phyloP scores from a whole-genome alignment of 2,329 filamentous ascomycete genomes.

The Clonostachys rosea region DNA sequence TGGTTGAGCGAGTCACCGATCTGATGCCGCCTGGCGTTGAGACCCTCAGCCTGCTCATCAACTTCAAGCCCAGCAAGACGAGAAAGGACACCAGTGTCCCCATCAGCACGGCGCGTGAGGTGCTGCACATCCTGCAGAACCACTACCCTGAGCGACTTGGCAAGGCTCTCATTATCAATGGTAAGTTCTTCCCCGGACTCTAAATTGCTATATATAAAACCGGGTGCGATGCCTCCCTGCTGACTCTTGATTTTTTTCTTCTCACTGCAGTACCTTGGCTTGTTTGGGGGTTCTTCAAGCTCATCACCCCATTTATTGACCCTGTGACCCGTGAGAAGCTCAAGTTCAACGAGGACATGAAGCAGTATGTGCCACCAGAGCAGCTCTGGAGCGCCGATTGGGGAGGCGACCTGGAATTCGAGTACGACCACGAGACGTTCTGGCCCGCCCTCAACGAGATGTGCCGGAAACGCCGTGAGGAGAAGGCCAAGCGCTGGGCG shows the following conservation, averaged over 20 bases:
- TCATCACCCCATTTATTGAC: slow-evolving; percentile 95
- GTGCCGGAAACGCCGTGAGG: slow-evolving; percentile 59
- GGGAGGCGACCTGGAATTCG: slow-evolving; percentile 78
- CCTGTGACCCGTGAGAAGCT: slow-evolving; percentile 90
- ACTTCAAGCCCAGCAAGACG: slow-evolving; percentile 78
- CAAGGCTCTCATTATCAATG: slow-evolving; percentile 82
- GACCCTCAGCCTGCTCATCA: slow-evolving; percentile 80
- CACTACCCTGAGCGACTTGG: slow-evolving; percentile 94
- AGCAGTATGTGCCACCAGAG: slow-evolving; percentile 70
- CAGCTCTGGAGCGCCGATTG: slow-evolving; percentile 77
- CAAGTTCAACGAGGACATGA: slow-evolving; percentile 94
- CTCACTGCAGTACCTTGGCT: slow-evolving; percentile 71
- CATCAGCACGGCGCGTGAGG: slow-evolving; percentile 72
- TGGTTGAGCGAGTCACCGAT: slow-evolving; percentile 87
- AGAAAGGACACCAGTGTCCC: slow-evolving; percentile 70
- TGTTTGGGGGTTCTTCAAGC: slow-evolving; percentile 90
- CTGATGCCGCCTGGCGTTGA: slow-evolving; percentile 85
- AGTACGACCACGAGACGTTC: slow-evolving; percentile 84
- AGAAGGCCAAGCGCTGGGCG: slow-evolving; percentile 68
- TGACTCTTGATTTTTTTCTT: neutral
- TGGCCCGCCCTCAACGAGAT: slow-evolving; percentile 81
- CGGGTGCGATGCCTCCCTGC: neutral
- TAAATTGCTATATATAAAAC: neutral
- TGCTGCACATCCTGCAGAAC: slow-evolving; percentile 87
- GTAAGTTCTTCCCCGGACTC: slow-evolving; percentile 38